phyloP scores from a whole-genome alignment of 305 asterid genomes.

The Fraxinus platypoda region DNA sequence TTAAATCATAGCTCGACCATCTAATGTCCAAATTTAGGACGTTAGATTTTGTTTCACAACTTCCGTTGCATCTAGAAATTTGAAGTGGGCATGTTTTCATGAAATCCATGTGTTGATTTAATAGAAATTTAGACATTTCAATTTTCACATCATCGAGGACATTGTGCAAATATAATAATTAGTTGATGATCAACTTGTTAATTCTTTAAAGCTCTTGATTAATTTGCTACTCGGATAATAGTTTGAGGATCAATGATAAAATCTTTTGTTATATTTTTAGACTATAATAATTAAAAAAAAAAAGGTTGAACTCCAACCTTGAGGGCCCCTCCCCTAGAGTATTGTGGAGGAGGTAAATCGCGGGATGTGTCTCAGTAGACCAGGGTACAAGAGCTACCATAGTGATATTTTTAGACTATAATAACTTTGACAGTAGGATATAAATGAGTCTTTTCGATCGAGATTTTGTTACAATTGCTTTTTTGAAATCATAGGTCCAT shows the following conservation, averaged over 20 bases:
- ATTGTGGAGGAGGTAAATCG: too few relatives aligned
- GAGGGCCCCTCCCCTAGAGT: too few relatives aligned
- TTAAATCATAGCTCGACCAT: too few relatives aligned
- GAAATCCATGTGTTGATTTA: background rate
- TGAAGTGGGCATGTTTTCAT: background rate
- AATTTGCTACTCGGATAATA: background rate
- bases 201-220: background rate
- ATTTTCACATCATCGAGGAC: background rate
- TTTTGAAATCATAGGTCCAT: background rate
- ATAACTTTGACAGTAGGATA: background rate
- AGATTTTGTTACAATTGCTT: background rate
- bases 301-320: too few relatives aligned
- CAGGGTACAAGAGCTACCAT: too few relatives aligned
- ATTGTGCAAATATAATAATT: background rate
- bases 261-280: too few relatives aligned
- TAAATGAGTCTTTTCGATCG: background rate
- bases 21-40: background rate
- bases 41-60: too few relatives aligned
- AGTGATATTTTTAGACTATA: too few relatives aligned
- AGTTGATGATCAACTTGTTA: background rate
- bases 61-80: too few relatives aligned
- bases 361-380: too few relatives aligned
- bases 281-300: too few relatives aligned
- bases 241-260: background rate
- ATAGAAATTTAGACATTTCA: background rate